These are phyloP conservation scores for Penicillium turbatum DNA, from an alignment of 495 filamentous ascomycete species.

Conservation along the genomic window DNA sequence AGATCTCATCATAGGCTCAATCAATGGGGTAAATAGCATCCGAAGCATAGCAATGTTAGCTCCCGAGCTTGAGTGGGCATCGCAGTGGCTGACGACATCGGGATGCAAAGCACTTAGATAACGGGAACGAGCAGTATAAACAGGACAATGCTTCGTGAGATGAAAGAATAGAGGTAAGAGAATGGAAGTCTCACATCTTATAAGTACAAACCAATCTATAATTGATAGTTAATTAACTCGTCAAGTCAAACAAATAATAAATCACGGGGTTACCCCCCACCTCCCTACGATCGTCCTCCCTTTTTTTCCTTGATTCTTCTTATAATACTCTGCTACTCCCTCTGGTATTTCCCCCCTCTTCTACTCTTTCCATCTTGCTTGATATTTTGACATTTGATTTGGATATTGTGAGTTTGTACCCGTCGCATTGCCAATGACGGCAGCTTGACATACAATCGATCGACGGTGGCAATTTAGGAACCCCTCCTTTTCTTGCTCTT, in stretches of 20 bases:
- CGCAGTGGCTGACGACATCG: constrained; percentile 13
- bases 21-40: too few species aligned
- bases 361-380: constrained; percentile 5
- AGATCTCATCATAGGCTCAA: too few species aligned
- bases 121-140: too few species aligned
- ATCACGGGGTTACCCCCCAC: constrained; percentile 20
- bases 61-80: constrained; percentile 7
- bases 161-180: constrained; percentile 5
- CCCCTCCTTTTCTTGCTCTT: constrained; percentile 16
- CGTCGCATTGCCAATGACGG: constrained; percentile 31
- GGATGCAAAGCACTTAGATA: constrained; percentile 13
- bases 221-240: too few species aligned
- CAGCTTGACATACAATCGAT: constrained; percentile 29
- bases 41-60: not conserved
- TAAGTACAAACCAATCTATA: too few species aligned
- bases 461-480: constrained; percentile 32
- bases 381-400: not conserved
- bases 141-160: not conserved
- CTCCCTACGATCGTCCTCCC: constrained; percentile 10
- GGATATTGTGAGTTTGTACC: constrained; percentile 5
- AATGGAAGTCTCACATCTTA: not conserved
- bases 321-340: not conserved
- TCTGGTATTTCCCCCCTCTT: constrained; percentile 4
- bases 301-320: constrained; percentile 11
- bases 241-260: too few species aligned